Conservation (phyloP, 352 stramenopile species). For the Pythium utonaiense region DNA sequence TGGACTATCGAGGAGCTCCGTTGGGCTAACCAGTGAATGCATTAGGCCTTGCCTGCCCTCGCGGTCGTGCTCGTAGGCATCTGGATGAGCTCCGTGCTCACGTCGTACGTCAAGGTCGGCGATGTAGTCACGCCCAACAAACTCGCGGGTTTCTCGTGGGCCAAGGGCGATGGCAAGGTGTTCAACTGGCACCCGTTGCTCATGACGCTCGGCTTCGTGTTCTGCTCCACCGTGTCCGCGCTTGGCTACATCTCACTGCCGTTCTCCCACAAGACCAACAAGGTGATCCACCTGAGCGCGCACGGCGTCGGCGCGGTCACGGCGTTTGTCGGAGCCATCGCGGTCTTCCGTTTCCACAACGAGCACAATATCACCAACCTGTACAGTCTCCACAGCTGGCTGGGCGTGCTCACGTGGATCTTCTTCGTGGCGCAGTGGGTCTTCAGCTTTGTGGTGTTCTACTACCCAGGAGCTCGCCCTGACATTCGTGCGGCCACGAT, state of each 20-base stretch:
- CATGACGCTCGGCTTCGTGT: constrained; percentile 82
- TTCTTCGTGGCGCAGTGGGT: constrained; percentile 45
- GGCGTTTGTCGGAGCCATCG: constrained; percentile 51
- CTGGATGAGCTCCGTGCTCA: constrained; percentile 74
- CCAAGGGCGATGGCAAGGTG: constrained; percentile 47
- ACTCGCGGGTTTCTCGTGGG: constrained; percentile 73
- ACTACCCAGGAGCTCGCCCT: constrained; percentile 59
- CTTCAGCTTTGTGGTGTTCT: constrained; percentile 65
- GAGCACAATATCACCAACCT: constrained; percentile 84
- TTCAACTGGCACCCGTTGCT: constrained; percentile 89
- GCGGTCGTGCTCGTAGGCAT: constrained; percentile 62
- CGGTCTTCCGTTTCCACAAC: constrained; percentile 86
- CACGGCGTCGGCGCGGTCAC: constrained; percentile 64
- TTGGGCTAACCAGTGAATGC: not conserved
- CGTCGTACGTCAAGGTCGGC: constrained; percentile 43
- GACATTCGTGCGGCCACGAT: constrained; percentile 37
- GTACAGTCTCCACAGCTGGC: constrained; percentile 86
- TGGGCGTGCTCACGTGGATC: constrained; percentile 65
- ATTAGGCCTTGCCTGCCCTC: constrained; percentile 47
- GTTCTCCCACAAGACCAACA: constrained; percentile 65
- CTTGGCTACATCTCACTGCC: constrained; percentile 67
- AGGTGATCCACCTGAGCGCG: constrained; percentile 71
- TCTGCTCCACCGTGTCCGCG: constrained; percentile 67
- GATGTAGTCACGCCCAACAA: constrained; percentile 38
- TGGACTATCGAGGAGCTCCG: constrained; percentile 21